These are phyloP conservation scores for Aspergillus campestris DNA, from an alignment of 495 filamentous ascomycete species.

Conservation along the genomic window DNA sequence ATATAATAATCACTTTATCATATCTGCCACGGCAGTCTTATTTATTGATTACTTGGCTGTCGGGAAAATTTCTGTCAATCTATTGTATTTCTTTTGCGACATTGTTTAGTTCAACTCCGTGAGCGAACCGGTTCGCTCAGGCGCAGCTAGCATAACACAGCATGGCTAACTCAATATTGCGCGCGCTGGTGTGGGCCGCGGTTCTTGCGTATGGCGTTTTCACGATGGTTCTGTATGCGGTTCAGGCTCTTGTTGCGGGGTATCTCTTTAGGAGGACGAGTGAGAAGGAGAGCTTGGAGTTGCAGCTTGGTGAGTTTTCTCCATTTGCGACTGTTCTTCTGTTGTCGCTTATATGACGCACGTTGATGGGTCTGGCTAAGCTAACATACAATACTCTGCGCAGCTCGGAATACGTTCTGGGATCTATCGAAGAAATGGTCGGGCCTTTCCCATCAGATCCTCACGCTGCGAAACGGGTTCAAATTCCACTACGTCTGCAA, in stretches of 20 bases:
- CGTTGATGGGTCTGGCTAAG: not conserved
- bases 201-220: conserved; percentile 30
- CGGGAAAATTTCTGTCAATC: too few relatives aligned
- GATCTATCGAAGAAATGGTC: conserved; percentile 30
- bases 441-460: conserved; percentile 38
- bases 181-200: conserved; percentile 9
- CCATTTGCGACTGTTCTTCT: not conserved
- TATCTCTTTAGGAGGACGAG: conserved; percentile 26
- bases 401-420: conserved; percentile 41
- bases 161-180: conserved; percentile 18
- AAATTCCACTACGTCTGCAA: conserved; percentile 48
- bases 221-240: conserved; percentile 20
- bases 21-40: too few relatives aligned
- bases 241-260: conserved; percentile 16
- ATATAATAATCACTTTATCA: too few relatives aligned
- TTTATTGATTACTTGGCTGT: too few relatives aligned
- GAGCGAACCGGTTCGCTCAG: too few relatives aligned
- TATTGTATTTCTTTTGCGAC: too few relatives aligned
- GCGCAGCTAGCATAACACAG: not conserved
- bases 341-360: not conserved
- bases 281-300: conserved; percentile 29
- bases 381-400: not conserved
- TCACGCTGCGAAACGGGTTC: conserved; percentile 37
- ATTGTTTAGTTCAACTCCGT: too few relatives aligned
- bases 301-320: conserved; percentile 28